A percentile compares a stretch with the other conserved stretches of the same genome.
phyloP scores from a whole-genome alignment of 768 basidiomycete genomes.

The Kwoniella sp. region DNA sequence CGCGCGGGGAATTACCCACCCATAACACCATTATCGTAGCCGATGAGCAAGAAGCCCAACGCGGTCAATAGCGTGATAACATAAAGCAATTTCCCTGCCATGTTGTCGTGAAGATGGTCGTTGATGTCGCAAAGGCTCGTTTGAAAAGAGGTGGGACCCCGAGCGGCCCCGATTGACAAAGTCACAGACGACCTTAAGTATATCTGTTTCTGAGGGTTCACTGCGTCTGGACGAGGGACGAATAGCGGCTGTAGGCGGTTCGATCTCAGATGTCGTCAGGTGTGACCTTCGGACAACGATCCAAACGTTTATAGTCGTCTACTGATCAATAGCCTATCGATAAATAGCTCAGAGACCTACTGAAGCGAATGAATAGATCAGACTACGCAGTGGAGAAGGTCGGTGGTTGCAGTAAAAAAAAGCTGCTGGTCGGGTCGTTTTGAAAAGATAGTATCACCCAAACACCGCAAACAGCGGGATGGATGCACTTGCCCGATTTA shows the following conservation, averaged over 20 bases:
- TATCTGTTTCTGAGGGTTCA: not conserved
- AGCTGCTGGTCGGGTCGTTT: too few relatives aligned
- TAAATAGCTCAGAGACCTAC: too few relatives aligned
- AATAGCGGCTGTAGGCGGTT: conserved; percentile 4
- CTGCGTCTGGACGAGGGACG: not conserved
- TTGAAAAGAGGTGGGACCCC: conserved; percentile 1
- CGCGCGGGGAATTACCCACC: not conserved
- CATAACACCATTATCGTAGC: conserved; percentile 42
- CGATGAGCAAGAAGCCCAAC: conserved; percentile 35
- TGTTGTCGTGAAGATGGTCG: not conserved
- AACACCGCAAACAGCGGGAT: too few relatives aligned
- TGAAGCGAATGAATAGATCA: too few relatives aligned
- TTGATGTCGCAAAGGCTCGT: not conserved
- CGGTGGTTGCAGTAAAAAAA: not conserved
- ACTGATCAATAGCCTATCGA: too few relatives aligned
- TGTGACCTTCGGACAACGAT: too few relatives aligned
- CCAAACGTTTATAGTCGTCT: too few relatives aligned
- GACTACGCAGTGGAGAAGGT: too few relatives aligned
- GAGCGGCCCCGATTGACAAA: not conserved
- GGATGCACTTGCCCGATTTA: too few relatives aligned
- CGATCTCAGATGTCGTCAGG: too few relatives aligned
- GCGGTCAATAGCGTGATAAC: conserved; percentile 30
- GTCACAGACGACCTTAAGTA: not conserved
- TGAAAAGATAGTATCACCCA: too few relatives aligned
- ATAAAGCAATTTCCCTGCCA: conserved; percentile 21